Evolutionary conservation across 2,329 filamentous ascomycete species (phyloP), one percentile per base, ranked within the genome.

Genomic region (Fusarium illudens): DNA sequence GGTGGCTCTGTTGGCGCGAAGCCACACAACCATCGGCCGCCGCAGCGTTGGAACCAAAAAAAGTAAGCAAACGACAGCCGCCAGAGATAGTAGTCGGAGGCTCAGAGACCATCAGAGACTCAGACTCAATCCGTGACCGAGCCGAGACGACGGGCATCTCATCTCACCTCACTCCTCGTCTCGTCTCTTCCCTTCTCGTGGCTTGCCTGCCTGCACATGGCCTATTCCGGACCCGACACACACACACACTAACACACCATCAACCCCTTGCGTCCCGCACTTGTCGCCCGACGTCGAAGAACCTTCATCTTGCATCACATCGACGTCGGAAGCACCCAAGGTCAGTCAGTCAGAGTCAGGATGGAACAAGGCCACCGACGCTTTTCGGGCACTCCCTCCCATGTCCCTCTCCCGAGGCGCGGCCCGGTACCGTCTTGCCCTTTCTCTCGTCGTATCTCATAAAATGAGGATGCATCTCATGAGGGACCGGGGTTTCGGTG

Each of bases 301-400:
- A 58, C 52, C 58, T 55, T 44, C 60, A 71, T 73, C 63, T 72
- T 56, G 61, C 62, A 72, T 71, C 54, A 64, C 32, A 52, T 54
- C 36, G 62, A 69, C 59, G 62, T 56, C 62, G 36, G 33, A 61
- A 59, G 61, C 36, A 49, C 32, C 27, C 10, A 53, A 25, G 32
- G 50, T 37, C 54, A 48, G 36, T n/a, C n/a, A n/a, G n/a, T n/a
- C n/a, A n/a, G n/a, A n/a, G n/a, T n/a, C n/a, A n/a, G n/a, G n/a
- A n/a, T n/a, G n/a, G 46, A 54, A 58, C 17, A 34, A 34, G 30
- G 61, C 19, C 48, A 59, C 69, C 71, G 68, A 71, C 32, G 33
- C 32, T 57, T 71, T 68, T 73, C 71, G 66, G 71, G 34, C 70
- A 68, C 70, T 72, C 67, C 58, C 60, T 68, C 32, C 58, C 30